These are phyloP conservation scores for Crinitomyces ghanaensis DNA, from an alignment of 805 yeast genomes.

Conservation along the genomic window DNA sequence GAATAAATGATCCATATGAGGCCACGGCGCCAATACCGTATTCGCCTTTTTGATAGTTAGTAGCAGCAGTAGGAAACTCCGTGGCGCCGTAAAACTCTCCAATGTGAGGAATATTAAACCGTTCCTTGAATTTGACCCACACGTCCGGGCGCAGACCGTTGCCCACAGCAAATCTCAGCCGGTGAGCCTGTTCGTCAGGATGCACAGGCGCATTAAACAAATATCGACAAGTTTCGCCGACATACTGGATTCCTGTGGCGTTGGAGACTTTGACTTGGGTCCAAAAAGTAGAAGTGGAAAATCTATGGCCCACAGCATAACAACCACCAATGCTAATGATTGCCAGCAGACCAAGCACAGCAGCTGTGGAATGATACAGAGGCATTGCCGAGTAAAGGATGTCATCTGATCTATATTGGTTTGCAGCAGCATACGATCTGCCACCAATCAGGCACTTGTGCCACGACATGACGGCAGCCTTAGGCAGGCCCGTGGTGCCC, in stretches of 20 bases:
- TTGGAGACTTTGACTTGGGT: conserved; percentile 61
- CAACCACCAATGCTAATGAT: conserved; percentile 60
- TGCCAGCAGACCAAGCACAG: conserved; percentile 76
- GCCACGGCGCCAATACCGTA: conserved; percentile 84
- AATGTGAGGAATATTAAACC: conserved; percentile 63
- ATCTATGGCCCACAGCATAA: conserved; percentile 66
- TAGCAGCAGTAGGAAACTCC: conserved; percentile 82
- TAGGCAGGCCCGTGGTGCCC: conserved; percentile 92
- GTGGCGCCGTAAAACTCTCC: conserved; percentile 94
- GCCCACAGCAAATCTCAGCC: conserved; percentile 66
- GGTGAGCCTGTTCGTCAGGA: conserved; percentile 49
- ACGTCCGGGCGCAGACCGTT: conserved; percentile 85
- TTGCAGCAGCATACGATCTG: conserved; percentile 54
- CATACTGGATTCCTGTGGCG: conserved; percentile 83
- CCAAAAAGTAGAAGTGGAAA: conserved; percentile 81
- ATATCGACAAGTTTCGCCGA: conserved; percentile 90
- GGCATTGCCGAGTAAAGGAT: conserved; percentile 89
- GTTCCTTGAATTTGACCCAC: conserved; percentile 67
- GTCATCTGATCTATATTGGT: conserved; percentile 43
- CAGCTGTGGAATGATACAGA: conserved; percentile 87
- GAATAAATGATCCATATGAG: conserved; percentile 48
- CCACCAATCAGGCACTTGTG: conserved; percentile 67
- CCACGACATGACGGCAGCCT: conserved; percentile 91
- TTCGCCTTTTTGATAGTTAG: conserved; percentile 65
- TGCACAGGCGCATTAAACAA: conserved; percentile 53